phyloP scores from a whole-genome alignment of 73 alveolate species.

The Urostyla sp. region DNA sequence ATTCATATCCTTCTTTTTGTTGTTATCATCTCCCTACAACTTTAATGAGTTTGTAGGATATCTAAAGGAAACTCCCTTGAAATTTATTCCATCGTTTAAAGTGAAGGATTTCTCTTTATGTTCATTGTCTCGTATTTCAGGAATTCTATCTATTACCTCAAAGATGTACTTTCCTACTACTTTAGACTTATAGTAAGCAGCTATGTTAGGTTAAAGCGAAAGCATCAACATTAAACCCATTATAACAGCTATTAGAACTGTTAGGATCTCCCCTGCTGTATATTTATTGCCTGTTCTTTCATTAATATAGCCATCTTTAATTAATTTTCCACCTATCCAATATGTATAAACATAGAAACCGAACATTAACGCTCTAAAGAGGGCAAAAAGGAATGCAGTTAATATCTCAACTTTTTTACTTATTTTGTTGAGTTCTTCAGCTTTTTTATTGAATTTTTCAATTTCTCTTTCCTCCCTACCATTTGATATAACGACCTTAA shows the following conservation, averaged over 20 bases:
- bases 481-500: conserved; percentile 45
- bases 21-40: neutral
- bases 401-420: neutral
- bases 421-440: conserved; percentile 38
- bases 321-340: conserved; percentile 65
- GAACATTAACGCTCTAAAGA: conserved; percentile 56
- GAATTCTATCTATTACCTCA: conserved; percentile 51
- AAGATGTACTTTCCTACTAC: conserved; percentile 44
- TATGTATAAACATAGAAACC: conserved; percentile 65
- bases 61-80: conserved; percentile 37
- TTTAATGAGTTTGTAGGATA: conserved; percentile 21
- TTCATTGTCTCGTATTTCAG: conserved; percentile 20
- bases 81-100: neutral
- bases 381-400: conserved; percentile 60
- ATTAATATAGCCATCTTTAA: conserved; percentile 40
- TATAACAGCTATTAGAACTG: conserved; percentile 54
- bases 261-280: conserved; percentile 62
- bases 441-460: conserved; percentile 5
- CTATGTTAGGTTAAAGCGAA: conserved; percentile 64
- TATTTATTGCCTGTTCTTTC: conserved; percentile 53
- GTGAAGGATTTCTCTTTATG: neutral
- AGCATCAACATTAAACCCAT: conserved; percentile 34
- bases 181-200: conserved; percentile 63
- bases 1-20: neutral
- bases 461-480: conserved; percentile 58